A percentile compares a stretch with the other conserved stretches of the same genome.
These are phyloP conservation scores for Kluyveromyces aestuarii DNA, from an alignment of 805 yeast genomes.

Conservation along the genomic window DNA sequence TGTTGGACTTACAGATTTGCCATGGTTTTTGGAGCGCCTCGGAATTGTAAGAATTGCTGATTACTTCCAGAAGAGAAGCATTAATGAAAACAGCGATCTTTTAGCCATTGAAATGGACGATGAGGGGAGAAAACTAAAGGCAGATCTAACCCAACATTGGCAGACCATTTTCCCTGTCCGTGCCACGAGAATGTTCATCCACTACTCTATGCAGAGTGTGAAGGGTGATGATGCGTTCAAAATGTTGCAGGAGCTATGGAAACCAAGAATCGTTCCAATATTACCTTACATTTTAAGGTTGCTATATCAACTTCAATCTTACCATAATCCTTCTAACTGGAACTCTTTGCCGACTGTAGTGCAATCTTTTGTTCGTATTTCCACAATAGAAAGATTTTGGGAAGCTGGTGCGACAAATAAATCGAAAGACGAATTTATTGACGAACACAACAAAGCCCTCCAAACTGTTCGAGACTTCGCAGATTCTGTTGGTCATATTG, in stretches of 20 bases:
- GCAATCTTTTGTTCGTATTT: slow-evolving; percentile 81
- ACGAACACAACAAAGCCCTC: slow-evolving; percentile 89
- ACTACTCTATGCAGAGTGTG: slow-evolving; percentile 88
- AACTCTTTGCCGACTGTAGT: slow-evolving; percentile 77
- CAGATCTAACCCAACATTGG: slow-evolving; percentile 83
- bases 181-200: slow-evolving; percentile 89
- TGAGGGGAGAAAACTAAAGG: slow-evolving; percentile 66
- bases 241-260: slow-evolving; percentile 68
- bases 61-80: slow-evolving; percentile 76
- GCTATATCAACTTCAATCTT: slow-evolving; percentile 84
- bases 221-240: slow-evolving; percentile 69
- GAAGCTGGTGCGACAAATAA: slow-evolving; percentile 95
- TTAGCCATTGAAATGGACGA: slow-evolving; percentile 83
- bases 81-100: slow-evolving; percentile 66
- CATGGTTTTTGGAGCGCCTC: slow-evolving; percentile 96
- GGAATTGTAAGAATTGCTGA: slow-evolving; percentile 92
- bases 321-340: slow-evolving; percentile 93
- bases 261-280: slow-evolving; percentile 85
- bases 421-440: slow-evolving; percentile 87
- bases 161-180: slow-evolving; percentile 89
- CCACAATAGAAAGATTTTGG: slow-evolving; percentile 94
- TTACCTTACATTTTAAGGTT: slow-evolving; percentile 84
- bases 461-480: slow-evolving; percentile 93
- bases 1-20: slow-evolving; percentile 79
- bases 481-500: slow-evolving; percentile 92